These are phyloP conservation scores for Dryas octopetala DNA, from an alignment of 306 rosid genomes.

Conservation along the genomic window DNA sequence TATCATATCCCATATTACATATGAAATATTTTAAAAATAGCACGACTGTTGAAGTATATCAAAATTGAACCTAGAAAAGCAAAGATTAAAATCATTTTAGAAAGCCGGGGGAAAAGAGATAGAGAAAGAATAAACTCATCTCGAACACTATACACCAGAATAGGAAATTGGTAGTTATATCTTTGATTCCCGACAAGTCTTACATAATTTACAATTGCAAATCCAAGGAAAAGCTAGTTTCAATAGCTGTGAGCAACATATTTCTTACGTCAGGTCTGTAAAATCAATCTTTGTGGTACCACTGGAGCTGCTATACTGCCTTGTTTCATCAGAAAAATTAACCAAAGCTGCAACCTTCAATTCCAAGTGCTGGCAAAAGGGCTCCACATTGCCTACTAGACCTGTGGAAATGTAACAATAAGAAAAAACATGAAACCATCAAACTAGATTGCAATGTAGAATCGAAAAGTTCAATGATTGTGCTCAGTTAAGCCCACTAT, in stretches of 20 bases:
- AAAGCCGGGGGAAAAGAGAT: background rate
- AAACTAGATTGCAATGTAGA: background rate
- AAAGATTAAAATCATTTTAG: background rate
- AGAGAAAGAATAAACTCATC: background rate
- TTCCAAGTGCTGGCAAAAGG: conserved; percentile 24
- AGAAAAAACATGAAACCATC: conserved; percentile 2
- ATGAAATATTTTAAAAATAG: too few relatives aligned
- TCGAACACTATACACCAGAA: background rate
- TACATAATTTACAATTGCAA: background rate
- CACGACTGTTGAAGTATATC: too few relatives aligned
- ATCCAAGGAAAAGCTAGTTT: conserved; percentile 15
- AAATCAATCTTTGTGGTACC: conserved; percentile 47
- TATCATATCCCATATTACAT: background rate
- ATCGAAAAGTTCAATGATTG: background rate
- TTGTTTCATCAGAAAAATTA: conserved; percentile 33
- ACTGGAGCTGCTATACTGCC: conserved; percentile 46
- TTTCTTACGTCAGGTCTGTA: conserved; percentile 76
- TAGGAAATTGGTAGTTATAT: background rate
- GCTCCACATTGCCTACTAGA: conserved; percentile 42
- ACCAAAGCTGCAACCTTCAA: conserved; percentile 36
- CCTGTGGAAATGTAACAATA: conserved; percentile 7
- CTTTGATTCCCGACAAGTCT: background rate
- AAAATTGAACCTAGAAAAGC: background rate
- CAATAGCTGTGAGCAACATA: conserved; percentile 14
- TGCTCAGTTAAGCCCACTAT: background rate